These are phyloP conservation scores for Naumovozyma dairenensis DNA, from an alignment of 805 yeast genomes.

Conservation along the genomic window DNA sequence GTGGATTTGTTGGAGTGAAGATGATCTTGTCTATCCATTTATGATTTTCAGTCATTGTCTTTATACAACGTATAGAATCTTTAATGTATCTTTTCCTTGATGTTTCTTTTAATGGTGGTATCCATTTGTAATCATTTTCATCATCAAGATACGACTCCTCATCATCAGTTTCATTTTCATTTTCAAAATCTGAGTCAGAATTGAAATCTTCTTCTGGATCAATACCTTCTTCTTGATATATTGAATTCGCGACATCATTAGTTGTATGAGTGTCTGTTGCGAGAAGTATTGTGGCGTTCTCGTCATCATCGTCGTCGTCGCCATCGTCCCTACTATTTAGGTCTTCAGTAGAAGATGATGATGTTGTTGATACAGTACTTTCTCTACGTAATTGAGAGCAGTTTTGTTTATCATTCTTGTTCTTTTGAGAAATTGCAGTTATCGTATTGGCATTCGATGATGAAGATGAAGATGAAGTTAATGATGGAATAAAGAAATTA, in stretches of 20 bases:
- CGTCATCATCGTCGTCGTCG: neutral
- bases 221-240: conserved; percentile 22
- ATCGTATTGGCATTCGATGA: no score
- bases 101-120: conserved; percentile 33
- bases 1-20: conserved; percentile 25
- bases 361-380: no score
- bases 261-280: neutral
- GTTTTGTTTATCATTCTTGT: no score
- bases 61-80: conserved; percentile 49
- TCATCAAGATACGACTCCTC: conserved; percentile 4
- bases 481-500: no score
- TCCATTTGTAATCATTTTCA: conserved; percentile 34
- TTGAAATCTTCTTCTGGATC: conserved; percentile 12
- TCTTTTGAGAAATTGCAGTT: no score
- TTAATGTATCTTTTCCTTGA: conserved; percentile 35
- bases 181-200: neutral
- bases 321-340: neutral
- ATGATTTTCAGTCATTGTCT: conserved; percentile 42
- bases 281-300: no score
- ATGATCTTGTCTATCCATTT: conserved; percentile 43
- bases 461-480: no score
- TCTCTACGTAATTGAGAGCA: no score
- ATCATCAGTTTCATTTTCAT: conserved; percentile 4
- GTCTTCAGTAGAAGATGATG: neutral
- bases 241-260: conserved; percentile 6